phyloP scores from a whole-genome alignment of 108 stramenopile species.

The Nitzschia putrida region DNA sequence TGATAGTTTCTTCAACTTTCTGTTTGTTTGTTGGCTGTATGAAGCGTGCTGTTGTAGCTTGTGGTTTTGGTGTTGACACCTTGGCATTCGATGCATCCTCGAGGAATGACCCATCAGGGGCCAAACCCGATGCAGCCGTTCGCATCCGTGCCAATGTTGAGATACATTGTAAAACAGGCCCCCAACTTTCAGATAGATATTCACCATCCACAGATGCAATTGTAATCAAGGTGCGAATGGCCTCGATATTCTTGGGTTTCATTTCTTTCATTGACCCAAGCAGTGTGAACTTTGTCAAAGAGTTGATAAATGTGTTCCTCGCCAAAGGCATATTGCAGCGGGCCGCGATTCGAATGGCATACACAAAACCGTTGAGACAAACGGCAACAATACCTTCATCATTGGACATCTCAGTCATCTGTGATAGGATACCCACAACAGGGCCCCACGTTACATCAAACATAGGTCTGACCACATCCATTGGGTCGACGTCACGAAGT shows the following conservation, averaged over 20 bases:
- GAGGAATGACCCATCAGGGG: constrained; percentile 89
- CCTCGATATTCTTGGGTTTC: constrained; percentile 93
- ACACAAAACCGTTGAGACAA: constrained; percentile 86
- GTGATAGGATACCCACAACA: constrained; percentile 90
- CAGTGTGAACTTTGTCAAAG: constrained; percentile 93
- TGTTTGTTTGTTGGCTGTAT: constrained; percentile 15
- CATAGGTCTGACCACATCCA: constrained; percentile 90
- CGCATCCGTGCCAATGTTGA: constrained; percentile 89
- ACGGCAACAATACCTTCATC: constrained; percentile 78
- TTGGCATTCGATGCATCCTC: constrained; percentile 18
- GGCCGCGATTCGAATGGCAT: constrained; percentile 76
- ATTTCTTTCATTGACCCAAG: constrained; percentile 91
- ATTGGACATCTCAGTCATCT: constrained; percentile 81
- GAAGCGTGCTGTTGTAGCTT: constrained; percentile 19
- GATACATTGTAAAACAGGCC: constrained; percentile 91
- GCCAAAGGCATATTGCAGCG: constrained; percentile 84
- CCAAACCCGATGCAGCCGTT: constrained; percentile 80
- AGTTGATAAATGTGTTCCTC: constrained; percentile 93
- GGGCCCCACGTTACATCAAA: constrained; percentile 99
- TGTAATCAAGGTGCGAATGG: constrained; percentile 87
- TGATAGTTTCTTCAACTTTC: constrained; percentile 35
- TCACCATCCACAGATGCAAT: constrained; percentile 95
- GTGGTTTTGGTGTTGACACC: neutral
- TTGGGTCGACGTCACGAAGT: constrained; percentile 62
- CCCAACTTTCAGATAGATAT: constrained; percentile 94